Base-by-base conservation (phyloP, 148 eudicot species). In the Diospyros lotus region DNA sequence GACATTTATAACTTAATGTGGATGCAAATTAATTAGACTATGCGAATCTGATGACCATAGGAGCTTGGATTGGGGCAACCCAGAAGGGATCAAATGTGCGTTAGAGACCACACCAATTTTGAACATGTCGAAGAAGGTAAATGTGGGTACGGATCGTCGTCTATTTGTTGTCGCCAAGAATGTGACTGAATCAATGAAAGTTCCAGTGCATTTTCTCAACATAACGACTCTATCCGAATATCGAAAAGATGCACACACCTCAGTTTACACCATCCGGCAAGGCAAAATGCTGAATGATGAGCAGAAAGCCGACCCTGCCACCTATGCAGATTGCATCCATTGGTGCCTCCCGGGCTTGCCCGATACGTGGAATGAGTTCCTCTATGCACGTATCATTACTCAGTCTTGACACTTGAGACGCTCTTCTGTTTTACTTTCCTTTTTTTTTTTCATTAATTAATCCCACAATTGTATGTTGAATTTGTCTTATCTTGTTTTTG, bases 341-440 rank as follows among this genome's bases (percentile, higher is more conserved):
- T 94, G 98, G 98, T 94, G 98, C 76, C 87, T 94, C 15, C 98
- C 98, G 1, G 98, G 98, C 5, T 68, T 94, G 62, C 98, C 98
- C 3, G 98, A 94, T 73, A 90, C 86, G 3, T 94, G 98, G 98
- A 94, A 94, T 3, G 98, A 94, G 87, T 87, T 94, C 61, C 80
- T 94, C 6, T 94, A 94, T 60, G 67, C 98, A 2, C 90, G 86
- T 42, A 94, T 94, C 44, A 81, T 94, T 15, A 81, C 86, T 42
- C 80, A 72, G 2, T 76, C 88, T 78, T 82, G 82, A 82, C 84
- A 61, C 41, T n/a, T 51, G 42, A 12, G 15, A 4, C 52, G n/a
- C 41, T 42, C 44, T 13, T 66, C 44, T 44, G 6, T 17, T 17
- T 6, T 13, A 39, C 68, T 13, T 42, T 74, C n/a, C 1, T 55